Percentiles rank a stretch among this genome's conserved stretches.
Evolutionary conservation across 1,139 yeast genomes (phyloP).

Genomic region (Saccharomycopsis crataegensis): DNA sequence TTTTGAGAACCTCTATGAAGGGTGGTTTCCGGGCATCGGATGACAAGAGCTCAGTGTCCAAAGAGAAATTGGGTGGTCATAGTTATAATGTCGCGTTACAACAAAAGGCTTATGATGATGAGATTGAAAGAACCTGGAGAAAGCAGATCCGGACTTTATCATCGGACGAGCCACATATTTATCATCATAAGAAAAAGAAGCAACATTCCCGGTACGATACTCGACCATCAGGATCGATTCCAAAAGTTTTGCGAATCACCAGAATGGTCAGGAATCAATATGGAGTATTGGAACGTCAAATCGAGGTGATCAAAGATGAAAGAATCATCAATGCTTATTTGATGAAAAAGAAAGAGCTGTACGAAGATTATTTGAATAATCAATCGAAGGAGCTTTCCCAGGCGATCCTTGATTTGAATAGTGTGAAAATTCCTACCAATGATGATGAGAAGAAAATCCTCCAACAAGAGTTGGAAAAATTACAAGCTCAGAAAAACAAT

Average conservation of each 20-base stretch:
- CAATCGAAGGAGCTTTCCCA: slow-evolving; percentile 11
- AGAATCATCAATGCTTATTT: slow-evolving; percentile 82
- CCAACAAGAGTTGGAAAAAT: slow-evolving; percentile 77
- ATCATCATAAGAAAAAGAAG: slow-evolving; percentile 22
- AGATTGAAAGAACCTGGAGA: slow-evolving; percentile 85
- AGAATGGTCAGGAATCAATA: slow-evolving; percentile 78
- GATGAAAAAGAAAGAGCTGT: slow-evolving; percentile 58
- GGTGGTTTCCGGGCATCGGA: slow-evolving; percentile 63
- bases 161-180: slow-evolving; percentile 27
- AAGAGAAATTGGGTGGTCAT: slow-evolving; percentile 39
- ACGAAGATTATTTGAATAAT: slow-evolving; percentile 33
- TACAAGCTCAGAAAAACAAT: slow-evolving; percentile 52
- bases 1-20: slow-evolving; percentile 86
- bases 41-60: slow-evolving; percentile 14
- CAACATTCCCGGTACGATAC: slow-evolving; percentile 21
- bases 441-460: slow-evolving; percentile 80
- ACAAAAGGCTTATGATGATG: slow-evolving; percentile 89
- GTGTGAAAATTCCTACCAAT: slow-evolving; percentile 51
- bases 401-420: slow-evolving; percentile 6
- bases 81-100: slow-evolving; percentile 78
- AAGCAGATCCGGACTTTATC: slow-evolving; percentile 66
- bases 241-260: slow-evolving; percentile 61
- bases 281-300: slow-evolving; percentile 77
- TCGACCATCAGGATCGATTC: slow-evolving; percentile 15
- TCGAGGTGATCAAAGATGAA: slow-evolving; percentile 76